Percentiles rank a stretch among this genome's conserved stretches.
Conservation (phyloP, 768 basidiomycete genomes). For the Naganishia kalamii region DNA sequence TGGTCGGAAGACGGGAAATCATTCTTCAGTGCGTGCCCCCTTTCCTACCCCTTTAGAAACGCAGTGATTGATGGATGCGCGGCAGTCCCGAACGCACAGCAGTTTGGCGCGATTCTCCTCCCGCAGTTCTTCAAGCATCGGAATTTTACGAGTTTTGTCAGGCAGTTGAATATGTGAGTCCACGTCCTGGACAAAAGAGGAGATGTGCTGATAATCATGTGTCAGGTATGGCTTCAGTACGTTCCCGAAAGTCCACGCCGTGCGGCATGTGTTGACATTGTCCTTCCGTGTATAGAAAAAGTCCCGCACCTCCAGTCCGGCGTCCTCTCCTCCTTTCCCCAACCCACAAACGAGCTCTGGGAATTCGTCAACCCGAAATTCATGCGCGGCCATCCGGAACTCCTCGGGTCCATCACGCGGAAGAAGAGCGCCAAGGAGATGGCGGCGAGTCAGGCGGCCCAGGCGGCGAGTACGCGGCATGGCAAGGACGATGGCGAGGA, state of each 20-base stretch:
- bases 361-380: slow-evolving; percentile 91
- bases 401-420: slow-evolving; percentile 78
- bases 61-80: neutral
- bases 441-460: slow-evolving; percentile 21
- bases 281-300: slow-evolving; percentile 34
- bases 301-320: slow-evolving; percentile 92
- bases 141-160: slow-evolving; percentile 47
- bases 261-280: neutral
- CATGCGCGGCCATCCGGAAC: slow-evolving; percentile 76
- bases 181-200: neutral
- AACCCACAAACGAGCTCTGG: slow-evolving; percentile 44
- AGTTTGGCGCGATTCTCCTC: slow-evolving; percentile 68
- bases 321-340: slow-evolving; percentile 59
- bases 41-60: neutral
- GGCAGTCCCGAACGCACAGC: slow-evolving; percentile 81
- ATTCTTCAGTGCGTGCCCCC: slow-evolving; percentile 67
- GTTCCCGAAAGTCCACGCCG: slow-evolving; percentile 37
- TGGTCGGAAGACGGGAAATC: slow-evolving; percentile 90
- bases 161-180: slow-evolving; percentile 42
- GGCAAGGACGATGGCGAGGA: neutral
- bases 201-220: neutral
- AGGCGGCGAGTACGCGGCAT: neutral
- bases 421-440: slow-evolving; percentile 55
- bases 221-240: slow-evolving; percentile 58
- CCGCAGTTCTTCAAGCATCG: slow-evolving; percentile 49